phyloP scores from a whole-genome alignment of 352 stramenopile species.

The Phytophthora capsici region DNA sequence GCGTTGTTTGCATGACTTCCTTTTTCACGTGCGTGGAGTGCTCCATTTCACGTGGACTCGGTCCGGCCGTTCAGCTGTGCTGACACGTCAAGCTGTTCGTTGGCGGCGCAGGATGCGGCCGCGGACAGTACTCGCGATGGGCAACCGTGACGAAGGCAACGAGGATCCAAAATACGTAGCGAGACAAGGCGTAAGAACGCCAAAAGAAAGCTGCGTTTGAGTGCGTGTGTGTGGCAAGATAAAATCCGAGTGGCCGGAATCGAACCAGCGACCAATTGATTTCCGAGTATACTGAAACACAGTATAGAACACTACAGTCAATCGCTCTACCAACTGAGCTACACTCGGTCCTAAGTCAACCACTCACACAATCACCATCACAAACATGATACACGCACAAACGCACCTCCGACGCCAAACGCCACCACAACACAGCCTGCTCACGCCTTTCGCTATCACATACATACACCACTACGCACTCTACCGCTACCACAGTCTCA shows the following conservation, averaged over 20 bases:
- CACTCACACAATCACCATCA: neutral
- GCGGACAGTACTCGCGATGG: no score
- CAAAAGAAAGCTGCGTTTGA: no score
- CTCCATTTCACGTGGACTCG: no score
- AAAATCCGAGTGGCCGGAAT: neutral
- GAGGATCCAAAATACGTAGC: neutral
- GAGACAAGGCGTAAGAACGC: neutral
- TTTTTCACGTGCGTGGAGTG: no score
- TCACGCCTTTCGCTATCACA: no score
- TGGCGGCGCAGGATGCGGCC: no score
- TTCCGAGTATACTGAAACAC: slow-evolving; percentile 1
- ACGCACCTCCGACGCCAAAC: neutral
- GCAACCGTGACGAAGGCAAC: neutral
- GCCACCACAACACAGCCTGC: no score
- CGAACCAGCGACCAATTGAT: neutral
- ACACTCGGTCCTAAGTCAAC: neutral
- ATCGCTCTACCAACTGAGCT: slow-evolving; percentile 1
- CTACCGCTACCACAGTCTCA: no score
- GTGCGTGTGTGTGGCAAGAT: neutral
- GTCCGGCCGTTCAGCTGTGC: no score
- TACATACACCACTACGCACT: no score
- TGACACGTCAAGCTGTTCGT: no score
- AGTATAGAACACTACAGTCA: slow-evolving; percentile 7
- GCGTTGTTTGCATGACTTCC: no score
- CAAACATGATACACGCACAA: neutral